phyloP scores from a whole-genome alignment of 148 eudicot genomes.

The Vaccinium myrtillus region DNA sequence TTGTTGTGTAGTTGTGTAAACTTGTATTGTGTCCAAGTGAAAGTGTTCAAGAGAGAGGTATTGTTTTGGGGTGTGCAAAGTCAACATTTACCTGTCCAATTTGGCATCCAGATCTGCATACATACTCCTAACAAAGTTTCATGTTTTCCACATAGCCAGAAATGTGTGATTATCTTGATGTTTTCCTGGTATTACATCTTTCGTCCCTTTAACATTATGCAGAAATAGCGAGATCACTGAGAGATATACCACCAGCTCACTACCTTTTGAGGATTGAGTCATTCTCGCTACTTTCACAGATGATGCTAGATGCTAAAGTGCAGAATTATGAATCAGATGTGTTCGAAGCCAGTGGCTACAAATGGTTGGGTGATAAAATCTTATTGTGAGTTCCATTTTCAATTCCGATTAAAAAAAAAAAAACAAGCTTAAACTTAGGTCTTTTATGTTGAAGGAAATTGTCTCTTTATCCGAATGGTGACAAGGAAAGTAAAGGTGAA shows the following conservation, averaged over 20 bases:
- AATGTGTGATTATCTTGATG: too few species aligned
- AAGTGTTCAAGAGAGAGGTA: too few species aligned
- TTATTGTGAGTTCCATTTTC: too few species aligned
- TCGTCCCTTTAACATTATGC: too few species aligned
- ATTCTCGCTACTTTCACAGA: neutral
- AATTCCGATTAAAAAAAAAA: neutral
- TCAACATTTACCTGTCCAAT: too few species aligned
- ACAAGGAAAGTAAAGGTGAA: neutral
- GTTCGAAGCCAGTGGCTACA: constrained; percentile 12
- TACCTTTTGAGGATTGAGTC: neutral
- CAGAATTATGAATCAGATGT: neutral
- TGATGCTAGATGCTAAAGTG: neutral
- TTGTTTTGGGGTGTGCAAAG: too few species aligned
- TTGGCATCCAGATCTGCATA: too few species aligned
- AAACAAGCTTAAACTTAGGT: neutral
- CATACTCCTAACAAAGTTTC: too few species aligned
- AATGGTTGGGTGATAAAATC: neutral
- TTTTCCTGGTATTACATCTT: too few species aligned
- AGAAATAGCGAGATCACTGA: neutral
- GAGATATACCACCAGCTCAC: constrained; percentile 13
- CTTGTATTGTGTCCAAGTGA: too few species aligned
- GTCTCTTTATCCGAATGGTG: constrained; percentile 1
- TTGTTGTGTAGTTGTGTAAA: too few species aligned
- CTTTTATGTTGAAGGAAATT: neutral
- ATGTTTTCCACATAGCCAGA: too few species aligned